Evolutionary conservation across 768 basidiomycete species (phyloP).

Genomic region (Phanerochaete sordida): DNA sequence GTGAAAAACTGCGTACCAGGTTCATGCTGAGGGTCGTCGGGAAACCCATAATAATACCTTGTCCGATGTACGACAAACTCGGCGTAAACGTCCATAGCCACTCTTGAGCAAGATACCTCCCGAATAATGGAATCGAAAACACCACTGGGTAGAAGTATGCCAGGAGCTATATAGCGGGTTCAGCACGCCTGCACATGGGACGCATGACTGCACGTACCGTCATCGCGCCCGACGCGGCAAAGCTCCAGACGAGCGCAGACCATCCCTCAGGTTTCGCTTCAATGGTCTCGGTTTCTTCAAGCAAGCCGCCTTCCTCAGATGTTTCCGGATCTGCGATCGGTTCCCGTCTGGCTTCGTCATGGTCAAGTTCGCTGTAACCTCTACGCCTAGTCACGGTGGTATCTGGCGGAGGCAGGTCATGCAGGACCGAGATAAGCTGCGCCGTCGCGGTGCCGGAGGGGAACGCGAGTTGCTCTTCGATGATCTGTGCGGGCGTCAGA

Average conservation of each 20-base stretch:
- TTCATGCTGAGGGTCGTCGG: slow-evolving; percentile 94
- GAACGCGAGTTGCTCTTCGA: slow-evolving; percentile 91
- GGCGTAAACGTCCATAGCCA: slow-evolving; percentile 97
- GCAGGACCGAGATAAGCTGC: slow-evolving; percentile 88
- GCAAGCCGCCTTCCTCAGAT: not conserved
- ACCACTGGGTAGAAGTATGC: slow-evolving; percentile 89
- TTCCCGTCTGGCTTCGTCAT: slow-evolving; percentile 31
- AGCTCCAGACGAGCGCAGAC: slow-evolving; percentile 75
- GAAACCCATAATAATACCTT: slow-evolving; percentile 99
- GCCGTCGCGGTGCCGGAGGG: slow-evolving; percentile 97
- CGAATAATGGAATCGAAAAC: slow-evolving; percentile 85
- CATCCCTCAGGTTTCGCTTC: slow-evolving; percentile 54
- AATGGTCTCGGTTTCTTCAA: slow-evolving; percentile 13
- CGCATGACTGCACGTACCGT: slow-evolving; percentile 46
- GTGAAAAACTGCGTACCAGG: slow-evolving; percentile 61
- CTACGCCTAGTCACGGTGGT: slow-evolving; percentile 48
- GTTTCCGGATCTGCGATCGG: not conserved
- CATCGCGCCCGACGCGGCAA: slow-evolving; percentile 65
- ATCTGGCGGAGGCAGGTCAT: slow-evolving; percentile 67
- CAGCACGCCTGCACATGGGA: not conserved
- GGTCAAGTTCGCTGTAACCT: slow-evolving; percentile 49
- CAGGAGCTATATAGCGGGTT: slow-evolving; percentile 49
- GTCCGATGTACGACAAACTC: slow-evolving; percentile 87
- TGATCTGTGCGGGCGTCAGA: slow-evolving; percentile 51
- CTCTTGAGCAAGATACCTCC: slow-evolving; percentile 72